Conservation (phyloP, 2,329 filamentous ascomycete species). For the Claviceps sp. region DNA sequence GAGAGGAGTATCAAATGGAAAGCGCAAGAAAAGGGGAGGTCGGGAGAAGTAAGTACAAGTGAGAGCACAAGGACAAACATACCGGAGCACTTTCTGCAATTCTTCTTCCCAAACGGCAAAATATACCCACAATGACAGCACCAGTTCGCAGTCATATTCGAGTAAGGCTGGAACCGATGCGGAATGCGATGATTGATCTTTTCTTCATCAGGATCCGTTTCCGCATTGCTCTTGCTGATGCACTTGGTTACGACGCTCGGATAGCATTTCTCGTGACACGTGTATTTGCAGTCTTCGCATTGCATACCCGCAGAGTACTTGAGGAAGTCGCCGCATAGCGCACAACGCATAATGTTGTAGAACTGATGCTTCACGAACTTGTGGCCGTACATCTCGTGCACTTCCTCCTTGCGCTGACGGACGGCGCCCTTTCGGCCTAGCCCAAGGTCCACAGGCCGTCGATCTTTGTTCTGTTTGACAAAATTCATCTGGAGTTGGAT, state of each 20-base stretch:
- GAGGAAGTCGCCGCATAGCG: slow-evolving; percentile 92
- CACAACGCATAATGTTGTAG: slow-evolving; percentile 99
- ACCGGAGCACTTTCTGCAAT: slow-evolving; percentile 84
- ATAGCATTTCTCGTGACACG: slow-evolving; percentile 97
- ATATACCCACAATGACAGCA: slow-evolving; percentile 98
- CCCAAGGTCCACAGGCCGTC: slow-evolving; percentile 72
- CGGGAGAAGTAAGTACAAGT: too few species aligned
- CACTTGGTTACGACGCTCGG: slow-evolving; percentile 95
- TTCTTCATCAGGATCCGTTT: slow-evolving; percentile 95
- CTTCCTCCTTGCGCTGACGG: slow-evolving; percentile 92
- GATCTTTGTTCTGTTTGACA: slow-evolving; percentile 76
- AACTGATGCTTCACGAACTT: slow-evolving; percentile 98
- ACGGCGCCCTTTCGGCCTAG: slow-evolving; percentile 92
- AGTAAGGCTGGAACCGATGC: slow-evolving; percentile 91
- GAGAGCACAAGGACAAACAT: slow-evolving; percentile 20
- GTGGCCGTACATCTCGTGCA: slow-evolving; percentile 98
- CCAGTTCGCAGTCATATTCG: slow-evolving; percentile 97
- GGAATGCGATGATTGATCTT: slow-evolving; percentile 99
- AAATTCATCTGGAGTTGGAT: slow-evolving; percentile 89
- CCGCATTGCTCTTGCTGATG: slow-evolving; percentile 98
- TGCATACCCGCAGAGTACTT: slow-evolving; percentile 99
- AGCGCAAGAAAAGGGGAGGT: not conserved
- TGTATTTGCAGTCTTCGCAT: slow-evolving; percentile 98
- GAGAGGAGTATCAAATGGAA: not conserved
- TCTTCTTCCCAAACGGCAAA: slow-evolving; percentile 86